A percentile compares a stretch with the other conserved stretches of the same genome.
Evolutionary conservation across 441 rosid species (phyloP).

Genomic region (Pelargonium citronellum): DNA sequence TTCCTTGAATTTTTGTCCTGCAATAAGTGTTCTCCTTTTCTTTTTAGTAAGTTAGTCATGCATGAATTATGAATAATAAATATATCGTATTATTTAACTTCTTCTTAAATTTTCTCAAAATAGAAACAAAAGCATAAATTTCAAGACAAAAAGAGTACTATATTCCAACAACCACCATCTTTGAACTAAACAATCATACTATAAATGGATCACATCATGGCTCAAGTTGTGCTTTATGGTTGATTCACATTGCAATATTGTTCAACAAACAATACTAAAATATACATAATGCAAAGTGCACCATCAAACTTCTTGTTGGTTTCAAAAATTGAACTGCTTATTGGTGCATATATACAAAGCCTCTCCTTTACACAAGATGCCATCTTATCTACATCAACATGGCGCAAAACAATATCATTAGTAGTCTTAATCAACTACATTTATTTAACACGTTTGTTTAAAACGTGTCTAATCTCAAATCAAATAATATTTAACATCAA

Average conservation of each 20-base stretch:
- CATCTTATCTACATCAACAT: conserved; percentile 17
- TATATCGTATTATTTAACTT: too few relatives aligned
- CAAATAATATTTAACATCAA: too few relatives aligned
- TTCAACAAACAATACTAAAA: background rate
- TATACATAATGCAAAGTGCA: conserved; percentile 15
- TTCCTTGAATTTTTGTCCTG: too few relatives aligned
- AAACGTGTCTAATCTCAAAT: background rate
- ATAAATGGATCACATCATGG: too few relatives aligned
- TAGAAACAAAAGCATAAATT: too few relatives aligned
- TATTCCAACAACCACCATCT: background rate
- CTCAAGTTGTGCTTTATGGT: too few relatives aligned
- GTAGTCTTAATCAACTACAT: too few relatives aligned
- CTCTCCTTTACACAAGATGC: conserved; percentile 16
- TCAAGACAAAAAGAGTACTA: background rate
- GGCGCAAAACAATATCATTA: conserved; percentile 18
- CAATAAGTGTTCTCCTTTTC: too few relatives aligned
- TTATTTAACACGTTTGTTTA: background rate
- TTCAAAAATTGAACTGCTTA: conserved; percentile 8
- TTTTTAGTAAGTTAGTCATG: too few relatives aligned
- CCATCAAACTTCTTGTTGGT: conserved; percentile 12
- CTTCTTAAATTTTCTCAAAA: too few relatives aligned
- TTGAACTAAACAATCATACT: background rate
- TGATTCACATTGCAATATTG: background rate
- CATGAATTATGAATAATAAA: too few relatives aligned
- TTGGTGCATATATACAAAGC: conserved; percentile 20